phyloP scores from a whole-genome alignment of 116 monocot genomes.

The Posidonia oceanica region DNA sequence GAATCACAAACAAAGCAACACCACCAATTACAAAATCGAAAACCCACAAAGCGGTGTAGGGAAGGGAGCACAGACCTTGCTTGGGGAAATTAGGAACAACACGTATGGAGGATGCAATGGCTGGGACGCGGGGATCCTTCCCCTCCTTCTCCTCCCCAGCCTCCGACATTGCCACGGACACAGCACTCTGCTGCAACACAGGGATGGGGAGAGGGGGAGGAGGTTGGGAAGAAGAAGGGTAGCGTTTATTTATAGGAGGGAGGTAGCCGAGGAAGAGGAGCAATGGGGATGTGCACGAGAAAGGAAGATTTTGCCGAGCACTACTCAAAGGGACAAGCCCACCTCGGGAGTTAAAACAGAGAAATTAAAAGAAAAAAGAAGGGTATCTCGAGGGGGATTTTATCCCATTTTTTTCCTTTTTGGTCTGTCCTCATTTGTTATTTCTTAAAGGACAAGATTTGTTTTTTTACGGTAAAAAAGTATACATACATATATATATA shows the following conservation, averaged over 20 bases:
- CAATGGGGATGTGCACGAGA: neutral
- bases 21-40: too few species aligned
- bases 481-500: too few species aligned
- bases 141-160: neutral
- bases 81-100: constrained; percentile 77
- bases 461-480: too few species aligned
- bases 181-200: neutral
- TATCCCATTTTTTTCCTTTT: neutral
- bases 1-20: too few species aligned
- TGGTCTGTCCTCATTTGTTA: neutral
- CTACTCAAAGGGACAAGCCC: neutral
- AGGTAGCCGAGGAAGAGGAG: neutral
- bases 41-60: too few species aligned
- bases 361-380: neutral
- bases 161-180: neutral
- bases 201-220: neutral
- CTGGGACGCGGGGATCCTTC: constrained; percentile 34
- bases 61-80: constrained; percentile 21
- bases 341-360: neutral
- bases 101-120: constrained; percentile 55
- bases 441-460: too few species aligned
- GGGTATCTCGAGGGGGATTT: constrained; percentile 4
- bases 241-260: neutral
- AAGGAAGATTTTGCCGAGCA: neutral
- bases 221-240: neutral